phyloP scores from a whole-genome alignment of 2,329 filamentous ascomycete genomes.

The Colletotrichum paranaense region DNA sequence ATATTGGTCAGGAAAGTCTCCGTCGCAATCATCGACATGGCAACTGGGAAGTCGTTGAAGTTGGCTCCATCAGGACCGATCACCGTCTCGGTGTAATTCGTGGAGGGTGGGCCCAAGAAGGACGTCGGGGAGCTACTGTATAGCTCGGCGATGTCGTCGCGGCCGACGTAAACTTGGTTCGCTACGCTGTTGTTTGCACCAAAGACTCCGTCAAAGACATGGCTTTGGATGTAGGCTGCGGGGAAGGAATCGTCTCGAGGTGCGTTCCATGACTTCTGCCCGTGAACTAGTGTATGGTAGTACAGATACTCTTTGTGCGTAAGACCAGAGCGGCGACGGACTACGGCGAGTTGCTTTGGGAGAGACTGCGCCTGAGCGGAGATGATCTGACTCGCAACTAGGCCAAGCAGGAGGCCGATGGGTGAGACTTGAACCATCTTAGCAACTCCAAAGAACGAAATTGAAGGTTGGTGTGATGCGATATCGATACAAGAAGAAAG shows the following conservation, averaged over 20 bases:
- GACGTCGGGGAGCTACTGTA: conserved; percentile 6
- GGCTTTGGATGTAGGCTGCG: conserved; percentile 5
- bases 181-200: conserved; percentile 20
- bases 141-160: conserved; percentile 5
- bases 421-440: background rate
- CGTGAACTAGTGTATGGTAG: conserved; percentile 18
- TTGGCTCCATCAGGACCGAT: conserved; percentile 21
- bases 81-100: conserved; percentile 11
- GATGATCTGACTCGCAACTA: background rate
- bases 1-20: conserved; percentile 3
- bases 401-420: background rate
- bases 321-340: conserved; percentile 16
- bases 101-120: background rate
- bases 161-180: conserved; percentile 19
- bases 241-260: conserved; percentile 12
- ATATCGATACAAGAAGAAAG: background rate
- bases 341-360: conserved; percentile 12
- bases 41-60: conserved; percentile 16
- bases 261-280: conserved; percentile 15
- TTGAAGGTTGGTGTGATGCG: background rate
- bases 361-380: background rate
- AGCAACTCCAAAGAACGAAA: background rate
- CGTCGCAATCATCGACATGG: conserved; percentile 13
- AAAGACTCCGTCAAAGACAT: conserved; percentile 23
- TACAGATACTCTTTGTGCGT: conserved; percentile 16